Percentiles rank a stretch among this genome's conserved stretches.
phyloP scores from a whole-genome alignment of 192 early-diverging fungal genomes.

The Coemansia sp. region DNA sequence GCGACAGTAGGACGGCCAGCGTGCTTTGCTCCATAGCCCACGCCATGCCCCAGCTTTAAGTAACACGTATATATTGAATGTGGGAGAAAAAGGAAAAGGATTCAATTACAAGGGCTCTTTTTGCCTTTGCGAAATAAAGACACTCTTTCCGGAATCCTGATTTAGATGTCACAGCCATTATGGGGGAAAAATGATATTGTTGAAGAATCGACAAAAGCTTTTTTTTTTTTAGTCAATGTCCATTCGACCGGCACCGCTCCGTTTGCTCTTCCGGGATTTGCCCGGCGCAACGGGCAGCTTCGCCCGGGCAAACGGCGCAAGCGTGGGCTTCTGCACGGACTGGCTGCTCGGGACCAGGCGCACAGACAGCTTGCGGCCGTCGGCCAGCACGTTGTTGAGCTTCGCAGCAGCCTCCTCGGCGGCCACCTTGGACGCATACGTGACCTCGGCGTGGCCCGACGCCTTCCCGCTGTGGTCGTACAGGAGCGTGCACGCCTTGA shows the following conservation, averaged over 20 bases:
- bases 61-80: no score
- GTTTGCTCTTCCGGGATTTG: constrained; percentile 11
- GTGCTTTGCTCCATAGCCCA: constrained; percentile 1
- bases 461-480: constrained; percentile 44
- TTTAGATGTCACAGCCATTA: no score
- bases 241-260: constrained; percentile 28
- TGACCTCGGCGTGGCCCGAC: constrained; percentile 50
- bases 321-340: neutral
- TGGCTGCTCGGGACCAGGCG: constrained; percentile 13
- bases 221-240: constrained; percentile 26
- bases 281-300: neutral
- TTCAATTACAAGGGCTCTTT: no score
- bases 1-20: constrained; percentile 14
- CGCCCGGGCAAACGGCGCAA: constrained; percentile 7
- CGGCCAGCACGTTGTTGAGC: constrained; percentile 48
- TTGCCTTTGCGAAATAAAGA: neutral
- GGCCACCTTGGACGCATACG: constrained; percentile 32
- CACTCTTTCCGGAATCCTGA: no score
- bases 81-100: no score
- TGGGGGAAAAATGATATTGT: no score
- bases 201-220: no score
- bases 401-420: constrained; percentile 44
- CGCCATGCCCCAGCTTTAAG: no score
- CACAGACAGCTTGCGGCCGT: constrained; percentile 42
- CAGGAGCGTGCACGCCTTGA: constrained; percentile 47